phyloP scores from a whole-genome alignment of 805 yeast species.

The Candida qinlingensis region DNA sequence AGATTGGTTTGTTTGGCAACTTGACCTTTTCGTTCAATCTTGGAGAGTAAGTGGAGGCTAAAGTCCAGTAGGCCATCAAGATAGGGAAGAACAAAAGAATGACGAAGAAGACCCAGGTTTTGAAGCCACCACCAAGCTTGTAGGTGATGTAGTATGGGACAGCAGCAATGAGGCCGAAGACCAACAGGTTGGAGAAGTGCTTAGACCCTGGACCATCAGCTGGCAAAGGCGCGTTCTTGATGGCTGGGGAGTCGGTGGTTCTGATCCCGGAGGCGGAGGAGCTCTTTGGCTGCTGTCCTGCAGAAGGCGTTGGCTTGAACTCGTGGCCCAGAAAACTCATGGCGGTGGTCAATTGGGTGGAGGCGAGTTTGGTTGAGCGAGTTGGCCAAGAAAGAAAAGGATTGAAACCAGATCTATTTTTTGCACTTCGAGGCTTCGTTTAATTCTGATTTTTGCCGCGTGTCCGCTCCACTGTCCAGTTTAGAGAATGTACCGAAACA shows the following conservation, averaged over 20 bases:
- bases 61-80: conserved; percentile 78
- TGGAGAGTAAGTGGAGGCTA: conserved; percentile 72
- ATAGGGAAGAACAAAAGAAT: conserved; percentile 60
- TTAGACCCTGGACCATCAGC: conserved; percentile 89
- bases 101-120: conserved; percentile 58
- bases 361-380: not conserved
- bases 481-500: too few relatives aligned
- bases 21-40: conserved; percentile 72
- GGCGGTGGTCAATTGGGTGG: conserved; percentile 1
- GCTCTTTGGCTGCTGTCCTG: conserved; percentile 37
- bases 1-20: conserved; percentile 73
- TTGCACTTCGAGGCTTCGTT: not conserved
- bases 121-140: conserved; percentile 64
- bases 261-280: conserved; percentile 41
- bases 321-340: conserved; percentile 33
- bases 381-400: not conserved
- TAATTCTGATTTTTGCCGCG: too few relatives aligned
- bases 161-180: conserved; percentile 44
- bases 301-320: conserved; percentile 58
- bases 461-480: too few relatives aligned
- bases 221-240: conserved; percentile 80
- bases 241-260: conserved; percentile 51
- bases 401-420: not conserved
- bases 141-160: conserved; percentile 61
- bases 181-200: conserved; percentile 59